A percentile compares a stretch with the other conserved stretches of the same genome.
phyloP scores from a whole-genome alignment of 805 yeast genomes.

The Torulaspora gathmanii region DNA sequence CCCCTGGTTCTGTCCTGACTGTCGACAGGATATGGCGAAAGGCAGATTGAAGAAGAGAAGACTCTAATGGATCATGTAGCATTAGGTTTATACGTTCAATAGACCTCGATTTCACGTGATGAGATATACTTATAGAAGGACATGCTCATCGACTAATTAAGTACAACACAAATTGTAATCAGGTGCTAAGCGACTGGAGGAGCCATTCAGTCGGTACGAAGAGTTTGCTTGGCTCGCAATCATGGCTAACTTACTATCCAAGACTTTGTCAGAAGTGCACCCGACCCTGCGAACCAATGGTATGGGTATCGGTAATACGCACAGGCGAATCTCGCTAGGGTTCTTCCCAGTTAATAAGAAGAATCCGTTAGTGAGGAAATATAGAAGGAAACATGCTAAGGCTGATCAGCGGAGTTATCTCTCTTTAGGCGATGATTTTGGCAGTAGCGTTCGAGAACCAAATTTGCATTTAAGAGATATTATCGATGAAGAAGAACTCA shows the following conservation, averaged over 20 bases:
- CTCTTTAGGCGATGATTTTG: constrained; percentile 39
- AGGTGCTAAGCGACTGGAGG: not conserved
- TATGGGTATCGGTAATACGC: constrained; percentile 41
- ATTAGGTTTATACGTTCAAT: not conserved
- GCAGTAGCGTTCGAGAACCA: constrained; percentile 28
- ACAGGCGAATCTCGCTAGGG: constrained; percentile 37
- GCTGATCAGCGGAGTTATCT: constrained; percentile 39
- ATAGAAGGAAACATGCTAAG: constrained; percentile 27
- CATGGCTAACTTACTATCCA: constrained; percentile 29
- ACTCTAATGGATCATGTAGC: not conserved
- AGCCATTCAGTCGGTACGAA: not conserved
- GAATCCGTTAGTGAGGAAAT: constrained; percentile 39
- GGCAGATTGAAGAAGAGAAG: constrained; percentile 27
- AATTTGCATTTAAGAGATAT: constrained; percentile 20
- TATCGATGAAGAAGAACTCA: constrained; percentile 23
- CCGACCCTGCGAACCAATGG: constrained; percentile 40
- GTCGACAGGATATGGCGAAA: constrained; percentile 43
- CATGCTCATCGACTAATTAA: not conserved
- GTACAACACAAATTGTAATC: constrained; percentile 11
- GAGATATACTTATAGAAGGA: not conserved
- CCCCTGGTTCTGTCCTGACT: constrained; percentile 91
- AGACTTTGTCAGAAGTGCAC: constrained; percentile 36
- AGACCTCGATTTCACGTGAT: constrained; percentile 3
- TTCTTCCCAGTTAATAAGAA: constrained; percentile 41
- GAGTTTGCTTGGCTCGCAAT: not conserved